Percentiles rank a stretch among this genome's conserved stretches.
Evolutionary conservation across 148 eudicot genomes (phyloP).

Genomic region (Pharnaceum exiguum): DNA sequence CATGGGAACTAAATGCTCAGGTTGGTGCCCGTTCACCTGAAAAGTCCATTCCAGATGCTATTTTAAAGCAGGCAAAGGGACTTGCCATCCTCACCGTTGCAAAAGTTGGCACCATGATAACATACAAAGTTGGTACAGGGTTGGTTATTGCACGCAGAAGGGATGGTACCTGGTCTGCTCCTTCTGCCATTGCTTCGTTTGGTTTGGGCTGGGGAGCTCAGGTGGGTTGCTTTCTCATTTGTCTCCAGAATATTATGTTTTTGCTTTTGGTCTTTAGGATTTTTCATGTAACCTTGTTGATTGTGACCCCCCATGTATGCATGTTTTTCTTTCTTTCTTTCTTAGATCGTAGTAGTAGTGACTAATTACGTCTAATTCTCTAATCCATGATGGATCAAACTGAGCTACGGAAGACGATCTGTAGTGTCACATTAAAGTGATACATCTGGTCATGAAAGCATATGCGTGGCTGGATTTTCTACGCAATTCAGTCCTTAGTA

Average conservation of each 20-base stretch:
- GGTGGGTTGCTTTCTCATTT: constrained; percentile 25
- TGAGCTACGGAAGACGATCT: too few relatives aligned
- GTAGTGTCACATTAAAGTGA: too few relatives aligned
- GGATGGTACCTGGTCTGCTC: constrained; percentile 69
- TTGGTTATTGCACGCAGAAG: constrained; percentile 57
- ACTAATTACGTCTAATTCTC: too few relatives aligned
- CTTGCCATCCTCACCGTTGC: constrained; percentile 65
- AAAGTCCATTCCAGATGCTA: constrained; percentile 56
- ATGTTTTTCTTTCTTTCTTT: too few relatives aligned
- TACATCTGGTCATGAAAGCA: too few relatives aligned
- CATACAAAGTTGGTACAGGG: constrained; percentile 64
- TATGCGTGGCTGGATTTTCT: too few relatives aligned
- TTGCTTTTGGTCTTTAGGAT: neutral
- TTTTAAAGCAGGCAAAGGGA: constrained; percentile 60
- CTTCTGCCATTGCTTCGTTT: constrained; percentile 61
- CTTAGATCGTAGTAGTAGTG: too few relatives aligned
- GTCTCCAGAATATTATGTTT: neutral
- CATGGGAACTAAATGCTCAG: constrained; percentile 21
- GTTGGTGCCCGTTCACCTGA: constrained; percentile 45
- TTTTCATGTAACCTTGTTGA: neutral
- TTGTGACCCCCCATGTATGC: too few relatives aligned
- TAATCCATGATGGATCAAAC: too few relatives aligned
- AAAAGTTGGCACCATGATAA: constrained; percentile 49
- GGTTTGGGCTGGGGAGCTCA: constrained; percentile 79
- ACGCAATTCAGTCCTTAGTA: too few relatives aligned